A percentile compares a stretch with the other conserved stretches of the same genome.
Conservation (phyloP, 2,329 filamentous ascomycete species). For the Claviceps spartinae region DNA sequence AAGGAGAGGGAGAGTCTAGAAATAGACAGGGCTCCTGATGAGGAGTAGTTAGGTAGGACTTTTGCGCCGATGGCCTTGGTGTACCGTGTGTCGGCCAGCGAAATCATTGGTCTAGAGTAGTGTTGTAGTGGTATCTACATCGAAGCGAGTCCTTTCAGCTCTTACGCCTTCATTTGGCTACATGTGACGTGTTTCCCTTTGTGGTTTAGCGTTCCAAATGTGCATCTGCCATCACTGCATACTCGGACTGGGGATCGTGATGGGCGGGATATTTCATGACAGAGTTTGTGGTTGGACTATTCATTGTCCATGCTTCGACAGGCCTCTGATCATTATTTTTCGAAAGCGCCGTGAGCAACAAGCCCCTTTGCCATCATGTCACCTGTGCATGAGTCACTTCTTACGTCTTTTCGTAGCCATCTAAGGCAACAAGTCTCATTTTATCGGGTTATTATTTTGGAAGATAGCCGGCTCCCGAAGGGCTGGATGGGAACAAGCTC, state of each 20-base stretch:
- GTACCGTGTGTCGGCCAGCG: not conserved
- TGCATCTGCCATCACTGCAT: not conserved
- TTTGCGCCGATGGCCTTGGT: not conserved
- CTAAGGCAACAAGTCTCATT: no score
- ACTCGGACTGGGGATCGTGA: not conserved
- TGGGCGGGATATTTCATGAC: not conserved
- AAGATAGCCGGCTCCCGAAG: no score
- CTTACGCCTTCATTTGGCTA: not conserved
- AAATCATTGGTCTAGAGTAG: not conserved
- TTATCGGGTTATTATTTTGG: no score
- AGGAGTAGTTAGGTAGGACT: conserved; percentile 10
- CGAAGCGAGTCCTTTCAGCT: not conserved
- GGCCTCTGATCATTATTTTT: no score
- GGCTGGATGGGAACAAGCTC: no score
- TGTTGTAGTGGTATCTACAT: not conserved
- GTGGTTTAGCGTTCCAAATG: not conserved
- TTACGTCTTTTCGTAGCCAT: no score
- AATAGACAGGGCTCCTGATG: conserved; percentile 26
- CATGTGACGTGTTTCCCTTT: not conserved
- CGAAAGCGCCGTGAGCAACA: no score
- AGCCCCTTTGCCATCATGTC: no score
- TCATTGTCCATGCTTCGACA: not conserved
- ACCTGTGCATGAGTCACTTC: no score
- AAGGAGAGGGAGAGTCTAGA: conserved; percentile 41
- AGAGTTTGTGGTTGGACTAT: not conserved